phyloP scores from a whole-genome alignment of 1,284 basidiomycete genomes.

The Pseudozyma pruni region DNA sequence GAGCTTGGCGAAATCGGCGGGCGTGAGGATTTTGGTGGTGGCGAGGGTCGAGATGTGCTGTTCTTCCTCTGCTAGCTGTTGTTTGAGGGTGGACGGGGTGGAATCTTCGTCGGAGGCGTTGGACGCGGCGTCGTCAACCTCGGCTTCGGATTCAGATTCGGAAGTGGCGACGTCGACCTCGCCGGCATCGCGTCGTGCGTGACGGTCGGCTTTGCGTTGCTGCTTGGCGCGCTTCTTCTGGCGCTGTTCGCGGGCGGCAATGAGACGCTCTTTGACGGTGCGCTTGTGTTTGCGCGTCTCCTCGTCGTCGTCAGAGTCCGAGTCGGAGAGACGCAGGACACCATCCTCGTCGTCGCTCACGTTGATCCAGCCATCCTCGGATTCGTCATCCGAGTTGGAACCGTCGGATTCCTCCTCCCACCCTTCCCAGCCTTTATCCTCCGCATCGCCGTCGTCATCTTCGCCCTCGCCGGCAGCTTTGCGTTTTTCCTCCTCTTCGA shows the following conservation, averaged over 20 bases:
- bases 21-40: slow-evolving; percentile 92
- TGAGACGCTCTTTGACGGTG: slow-evolving; percentile 41
- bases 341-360: slow-evolving; percentile 81
- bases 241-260: slow-evolving; percentile 49
- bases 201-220: slow-evolving; percentile 56
- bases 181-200: slow-evolving; percentile 63
- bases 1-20: slow-evolving; percentile 93
- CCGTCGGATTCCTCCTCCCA: slow-evolving; percentile 87
- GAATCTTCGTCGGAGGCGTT: slow-evolving; percentile 38
- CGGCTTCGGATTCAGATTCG: slow-evolving; percentile 50
- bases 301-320: slow-evolving; percentile 85
- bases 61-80: slow-evolving; percentile 32
- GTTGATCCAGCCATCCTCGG: slow-evolving; percentile 78
- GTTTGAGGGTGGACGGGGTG: slow-evolving; percentile 10
- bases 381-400: slow-evolving; percentile 75
- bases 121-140: slow-evolving; percentile 69
- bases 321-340: slow-evolving; percentile 70
- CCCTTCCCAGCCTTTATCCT: slow-evolving; percentile 82
- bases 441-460: slow-evolving; percentile 70
- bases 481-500: slow-evolving; percentile 47
- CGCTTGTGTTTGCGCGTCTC: slow-evolving; percentile 53
- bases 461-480: slow-evolving; percentile 63
- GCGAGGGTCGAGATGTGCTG: slow-evolving; percentile 70
- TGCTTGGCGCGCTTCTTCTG: slow-evolving; percentile 51
- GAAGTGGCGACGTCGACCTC: slow-evolving; percentile 60